Base-by-base conservation (phyloP, 371 early-diverging fungal genomes). In the Lichtheimia corymbifera region DNA sequence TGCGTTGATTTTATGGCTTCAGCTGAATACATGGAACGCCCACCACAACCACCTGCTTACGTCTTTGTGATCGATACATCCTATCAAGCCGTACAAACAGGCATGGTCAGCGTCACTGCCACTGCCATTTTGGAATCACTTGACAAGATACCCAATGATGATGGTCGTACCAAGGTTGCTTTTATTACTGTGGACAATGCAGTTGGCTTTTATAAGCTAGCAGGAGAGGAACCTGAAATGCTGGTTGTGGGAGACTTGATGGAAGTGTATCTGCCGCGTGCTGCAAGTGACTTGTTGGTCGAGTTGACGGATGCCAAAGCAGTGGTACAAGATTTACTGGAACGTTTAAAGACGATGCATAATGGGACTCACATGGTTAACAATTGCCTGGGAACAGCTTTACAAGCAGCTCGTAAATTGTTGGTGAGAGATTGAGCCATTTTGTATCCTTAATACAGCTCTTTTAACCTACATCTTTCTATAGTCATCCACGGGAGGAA, bases 51-150 rank as follows among this genome's bases (percentile, higher is more conserved):
- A 11, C 90, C 91, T 15, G 91, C 91, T 5, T 83, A 87, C 43
- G 79, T 92, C n/a, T 93, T 94, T 72, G 73, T 94, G 22, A 87
- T 94, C 52, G 95, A 94, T 68, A 90, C 90, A 5, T 86, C 89
- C 1, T 84, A 79, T 55, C 76, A 82, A 22, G 82, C 93, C 4
- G 81, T 92, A 14, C 86, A 89, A 62, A 71, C 85, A 0, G 94
- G 92, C 12, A 75, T 77, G 72, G 55, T 84, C 5, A 61, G 64
- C 9, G 64, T 67, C 5, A 88, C 85, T 14, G 84, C 86, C 4
- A 78, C 83, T 61, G 77, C 88, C 11, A 89, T 93, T 42, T 65
- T 82, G 52, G 76, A 78, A 5, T 67, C 89, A 9, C 70, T 94
- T 18, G 92, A 93, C 63, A 62, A 63, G 41, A 83, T 94, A 35